Evolutionary conservation across 768 basidiomycete species (phyloP), one percentile per base, ranked within the genome.

Genomic region (Gloeophyllum trabeum): DNA sequence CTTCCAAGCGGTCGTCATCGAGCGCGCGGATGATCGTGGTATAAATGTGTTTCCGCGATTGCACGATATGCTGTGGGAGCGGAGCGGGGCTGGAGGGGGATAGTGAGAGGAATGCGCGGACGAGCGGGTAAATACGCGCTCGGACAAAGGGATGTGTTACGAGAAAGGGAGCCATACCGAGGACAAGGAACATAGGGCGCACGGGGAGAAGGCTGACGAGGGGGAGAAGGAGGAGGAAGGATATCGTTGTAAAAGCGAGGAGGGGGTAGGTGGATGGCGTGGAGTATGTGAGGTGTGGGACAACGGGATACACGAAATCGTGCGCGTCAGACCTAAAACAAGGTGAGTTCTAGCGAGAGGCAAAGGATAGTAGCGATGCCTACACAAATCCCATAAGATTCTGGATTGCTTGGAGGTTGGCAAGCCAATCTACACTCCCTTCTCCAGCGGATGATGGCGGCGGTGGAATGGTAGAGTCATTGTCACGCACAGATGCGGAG

Each of bases 351-450:
- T 43, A 41, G 35, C 16, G 34, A 3, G 10, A 7, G 37, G 23
- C 12, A n/a, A 18, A 7, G 21, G 23, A 4, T 26, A 26, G n/a
- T 20, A 36, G 12, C 34, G n/a, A 42, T 37, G 62, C 84, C 48
- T 60, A 90, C 85, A 80, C 62, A 5, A 72, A 62, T 4, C 88
- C 89, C 89, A 93, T 92, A 23, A 93, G 71, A 49, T 93, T 93
- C 55, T 93, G 91, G 22, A 93, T 84, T 1, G 71, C 89, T 60
- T 92, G 89, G 2, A 93, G 63, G 48, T 92, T 94, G 13, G 84
- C 81, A 46, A 83, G 81, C 80, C 87, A 92, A 44, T 86, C 82
- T 0, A 79, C 70, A 7, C 76, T 74, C 3, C 79, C 81, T 51
- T 89, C 84, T 3, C 70, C 53, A 1, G 67, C 53, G 16, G 63